These are phyloP conservation scores for Nothopassalora personata DNA, from an alignment of 2,329 filamentous ascomycete species.

Conservation along the genomic window DNA sequence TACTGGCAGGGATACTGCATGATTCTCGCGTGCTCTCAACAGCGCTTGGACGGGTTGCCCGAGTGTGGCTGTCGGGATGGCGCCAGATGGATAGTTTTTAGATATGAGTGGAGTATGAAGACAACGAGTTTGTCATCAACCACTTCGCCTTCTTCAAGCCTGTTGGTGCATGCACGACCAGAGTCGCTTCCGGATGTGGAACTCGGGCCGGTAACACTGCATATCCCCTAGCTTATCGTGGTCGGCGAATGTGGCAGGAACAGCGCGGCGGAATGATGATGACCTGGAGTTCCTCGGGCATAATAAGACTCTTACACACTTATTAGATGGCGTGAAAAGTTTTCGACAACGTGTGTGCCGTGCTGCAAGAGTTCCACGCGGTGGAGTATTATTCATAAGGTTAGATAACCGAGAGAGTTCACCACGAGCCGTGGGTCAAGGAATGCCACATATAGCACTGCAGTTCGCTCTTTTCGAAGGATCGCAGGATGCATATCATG, in stretches of 20 bases:
- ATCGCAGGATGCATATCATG: background rate
- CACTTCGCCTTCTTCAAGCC: background rate
- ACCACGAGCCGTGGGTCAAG: background rate
- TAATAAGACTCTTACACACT: background rate
- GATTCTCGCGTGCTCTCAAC: conserved; percentile 15
- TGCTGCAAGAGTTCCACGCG: background rate
- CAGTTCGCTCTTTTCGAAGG: background rate
- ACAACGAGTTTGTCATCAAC: background rate
- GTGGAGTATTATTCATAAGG: background rate
- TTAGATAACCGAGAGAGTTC: too few species aligned
- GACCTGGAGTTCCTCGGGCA: background rate
- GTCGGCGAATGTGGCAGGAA: too few species aligned
- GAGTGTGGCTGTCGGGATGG: conserved; percentile 13
- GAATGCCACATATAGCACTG: background rate
- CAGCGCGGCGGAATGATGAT: background rate
- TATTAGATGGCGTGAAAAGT: too few species aligned
- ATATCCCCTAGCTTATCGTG: background rate
- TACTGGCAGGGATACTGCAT: conserved; percentile 17
- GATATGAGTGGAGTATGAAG: background rate
- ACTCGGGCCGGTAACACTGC: conserved; percentile 2
- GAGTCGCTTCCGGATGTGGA: background rate
- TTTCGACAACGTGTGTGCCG: too few species aligned
- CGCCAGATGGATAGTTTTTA: background rate
- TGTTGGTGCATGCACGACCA: background rate
- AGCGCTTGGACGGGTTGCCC: conserved; percentile 11